A percentile compares a stretch with the other conserved stretches of the same genome.
Evolutionary conservation across 805 yeast species (phyloP).

Genomic region (Metschnikowia dekortorum): DNA sequence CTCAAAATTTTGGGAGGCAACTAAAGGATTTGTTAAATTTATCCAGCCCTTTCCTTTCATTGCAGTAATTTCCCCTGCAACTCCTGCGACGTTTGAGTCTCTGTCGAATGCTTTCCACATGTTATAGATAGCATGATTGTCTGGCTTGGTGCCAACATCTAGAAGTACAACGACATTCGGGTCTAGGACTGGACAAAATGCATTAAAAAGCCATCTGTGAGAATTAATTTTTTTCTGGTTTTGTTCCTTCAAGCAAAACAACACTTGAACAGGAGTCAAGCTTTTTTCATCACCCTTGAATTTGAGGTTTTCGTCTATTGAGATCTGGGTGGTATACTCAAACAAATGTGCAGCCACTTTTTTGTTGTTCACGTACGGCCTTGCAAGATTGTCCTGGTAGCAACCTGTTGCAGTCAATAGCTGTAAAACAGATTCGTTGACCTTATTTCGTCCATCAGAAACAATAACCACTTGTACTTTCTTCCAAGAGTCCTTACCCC

Average conservation of each 20-base stretch:
- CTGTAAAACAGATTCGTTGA: slow-evolving; percentile 79
- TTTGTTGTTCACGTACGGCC: slow-evolving; percentile 86
- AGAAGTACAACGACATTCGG: slow-evolving; percentile 86
- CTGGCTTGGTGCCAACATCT: slow-evolving; percentile 98
- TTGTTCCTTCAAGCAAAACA: slow-evolving; percentile 88
- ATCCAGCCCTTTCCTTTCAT: slow-evolving; percentile 88
- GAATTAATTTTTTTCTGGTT: slow-evolving; percentile 94
- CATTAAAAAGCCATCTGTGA: slow-evolving; percentile 96
- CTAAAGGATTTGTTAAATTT: slow-evolving; percentile 82
- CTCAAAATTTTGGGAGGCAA: slow-evolving; percentile 94
- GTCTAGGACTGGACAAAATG: slow-evolving; percentile 84
- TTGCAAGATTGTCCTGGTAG: slow-evolving; percentile 95
- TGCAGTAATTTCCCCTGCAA: slow-evolving; percentile 95
- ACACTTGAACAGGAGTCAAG: slow-evolving; percentile 88
- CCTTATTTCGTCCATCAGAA: slow-evolving; percentile 91
- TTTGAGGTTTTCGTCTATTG: slow-evolving; percentile 82
- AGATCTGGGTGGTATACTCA: slow-evolving; percentile 93
- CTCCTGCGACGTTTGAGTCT: slow-evolving; percentile 97
- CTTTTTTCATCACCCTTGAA: slow-evolving; percentile 89
- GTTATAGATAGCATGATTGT: slow-evolving; percentile 80
- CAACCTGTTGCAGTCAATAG: slow-evolving; percentile 92
- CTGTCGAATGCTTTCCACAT: slow-evolving; percentile 96
- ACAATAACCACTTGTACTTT: slow-evolving; percentile 89
- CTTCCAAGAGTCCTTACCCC: slow-evolving; percentile 98
- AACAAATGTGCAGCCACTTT: slow-evolving; percentile 91